Base-by-base conservation (phyloP, 805 yeast species). In the Lachancea dasiensis region DNA sequence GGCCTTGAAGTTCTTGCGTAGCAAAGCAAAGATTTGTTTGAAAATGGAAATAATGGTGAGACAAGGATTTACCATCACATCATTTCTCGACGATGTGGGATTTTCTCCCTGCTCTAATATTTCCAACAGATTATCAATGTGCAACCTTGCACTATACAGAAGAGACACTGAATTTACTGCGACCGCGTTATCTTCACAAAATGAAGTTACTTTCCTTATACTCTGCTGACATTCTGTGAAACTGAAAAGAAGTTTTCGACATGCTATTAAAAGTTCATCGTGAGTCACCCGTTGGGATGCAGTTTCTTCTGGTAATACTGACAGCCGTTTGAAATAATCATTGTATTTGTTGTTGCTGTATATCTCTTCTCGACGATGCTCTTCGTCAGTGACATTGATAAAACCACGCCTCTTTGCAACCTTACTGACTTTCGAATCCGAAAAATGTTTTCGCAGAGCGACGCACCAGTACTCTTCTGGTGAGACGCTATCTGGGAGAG, bases 391-490 rank as follows among this genome's bases (percentile, higher is more conserved):
- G 17, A 38, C 41, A 27, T 45, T 52, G 26, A 82, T 76, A 38
- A 82, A 72, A 0, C 89, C 90, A 87, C 80, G 81, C 45, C 90
- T 65, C 52, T 81, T 76, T 0, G 85, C 75, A 4, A 86, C 84
- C 39, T 77, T 69, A n/a, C 82, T 70, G 34, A 48, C 40, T 43
- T 48, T 52, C 26, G 40, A 27, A 14, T 41, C 42, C 15, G 32
- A 32, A 21, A 61, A 50, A 36, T 53, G 56, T 37, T 52, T 52
- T 27, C 54, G 50, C 17, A 58, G 31, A 1, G 62, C 61, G 11
- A 50, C 40, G 3, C 57, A 54, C 63, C 63, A 58, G 35, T 52
- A 56, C 69, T 72, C 44, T 58, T 58, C 36, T 39, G 47, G 44
- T 66, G 61, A 50, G 58, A 73, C 17, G 45, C 50, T 41, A 65